Conservation (phyloP, 2,329 filamentous ascomycete genomes). For the Cordyceps militaris region DNA sequence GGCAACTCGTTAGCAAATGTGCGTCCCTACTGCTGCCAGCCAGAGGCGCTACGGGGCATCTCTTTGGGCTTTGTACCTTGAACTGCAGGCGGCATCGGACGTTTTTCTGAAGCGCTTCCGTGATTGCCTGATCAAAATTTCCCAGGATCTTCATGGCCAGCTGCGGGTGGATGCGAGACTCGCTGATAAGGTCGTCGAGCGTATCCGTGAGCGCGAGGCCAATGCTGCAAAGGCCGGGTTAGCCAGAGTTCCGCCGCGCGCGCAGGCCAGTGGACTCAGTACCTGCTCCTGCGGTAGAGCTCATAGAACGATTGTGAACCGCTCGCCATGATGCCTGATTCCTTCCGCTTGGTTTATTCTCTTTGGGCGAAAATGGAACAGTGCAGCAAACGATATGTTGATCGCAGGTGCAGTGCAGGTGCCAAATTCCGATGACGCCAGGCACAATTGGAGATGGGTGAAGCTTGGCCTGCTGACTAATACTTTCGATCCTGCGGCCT, state of each 20-base stretch:
- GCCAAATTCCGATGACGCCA: not conserved
- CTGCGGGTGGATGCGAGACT: slow-evolving; percentile 92
- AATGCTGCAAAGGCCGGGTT: slow-evolving; percentile 56
- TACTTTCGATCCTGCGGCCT: not conserved
- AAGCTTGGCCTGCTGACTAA: not conserved
- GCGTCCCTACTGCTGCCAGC: not conserved
- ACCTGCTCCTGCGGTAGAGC: slow-evolving; percentile 98
- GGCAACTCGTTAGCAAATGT: slow-evolving; percentile 2
- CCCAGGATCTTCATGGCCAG: slow-evolving; percentile 96
- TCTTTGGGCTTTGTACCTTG: slow-evolving; percentile 59
- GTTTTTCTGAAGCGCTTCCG: slow-evolving; percentile 83
- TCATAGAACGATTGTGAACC: slow-evolving; percentile 68
- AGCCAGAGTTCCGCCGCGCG: slow-evolving; percentile 19
- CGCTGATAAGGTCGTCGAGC: slow-evolving; percentile 92
- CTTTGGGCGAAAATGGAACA: not conserved
- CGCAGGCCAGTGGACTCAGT: slow-evolving; percentile 29
- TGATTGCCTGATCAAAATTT: slow-evolving; percentile 91
- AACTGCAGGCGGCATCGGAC: slow-evolving; percentile 88
- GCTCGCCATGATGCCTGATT: slow-evolving; percentile 35
- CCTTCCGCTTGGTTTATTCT: not conserved
- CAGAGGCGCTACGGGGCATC: not conserved
- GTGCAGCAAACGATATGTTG: slow-evolving; percentile 4
- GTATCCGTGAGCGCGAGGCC: slow-evolving; percentile 91
- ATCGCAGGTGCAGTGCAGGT: not conserved
- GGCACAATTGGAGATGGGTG: not conserved